Base-by-base conservation (phyloP, 1,284 basidiomycete species). In the Erythrobasidium hasegawianum region DNA sequence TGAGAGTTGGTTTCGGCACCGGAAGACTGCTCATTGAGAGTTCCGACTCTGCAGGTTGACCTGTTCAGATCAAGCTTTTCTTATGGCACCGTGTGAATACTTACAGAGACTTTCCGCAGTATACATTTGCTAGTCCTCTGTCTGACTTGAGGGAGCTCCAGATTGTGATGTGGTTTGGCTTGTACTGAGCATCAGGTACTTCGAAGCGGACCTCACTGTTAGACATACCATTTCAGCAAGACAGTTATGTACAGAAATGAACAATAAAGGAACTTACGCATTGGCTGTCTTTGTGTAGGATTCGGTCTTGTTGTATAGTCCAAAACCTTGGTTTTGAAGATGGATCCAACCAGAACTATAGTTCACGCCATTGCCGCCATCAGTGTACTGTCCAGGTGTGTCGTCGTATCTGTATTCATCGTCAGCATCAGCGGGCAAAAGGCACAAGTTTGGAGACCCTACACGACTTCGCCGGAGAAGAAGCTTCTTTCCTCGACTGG, bases 71-170 rank as follows among this genome's bases (percentile, higher is more conserved):
- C 20, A 9, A 24, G 26, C 50, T 20, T 16, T 16, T 24, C 33
- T 24, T n/a, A 20, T 22, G 22, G 47, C 20, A 20, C 11, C 20
- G 47, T 14, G 13, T 50, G 40, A 41, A n/a, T 29, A 16, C 26
- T 53, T 29, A 53, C 50, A 24, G 8, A 20, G 20, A 16, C 50
- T 20, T 53, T 3, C 50, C 50, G 50, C 50, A 53, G 50, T 53
- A 53, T 8, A 53, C 26, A 26, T 27, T 53, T n/a, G 26, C n/a
- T 22, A 16, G 20, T 22, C 50, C 50, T 22, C 50, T n/a, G 50
- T 53, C 50, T n/a, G 18, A 16, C 50, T 53, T 53, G 18, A 22
- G n/a, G 50, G 50, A 10, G 50, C 18, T 20, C 20, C 26, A 53
- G 50, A 53, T 22, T 5, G 18, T 53, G 26, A 53, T 27, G 20